These are phyloP conservation scores for Jackrogersella minutella DNA, from an alignment of 495 filamentous ascomycete genomes.

Conservation along the genomic window DNA sequence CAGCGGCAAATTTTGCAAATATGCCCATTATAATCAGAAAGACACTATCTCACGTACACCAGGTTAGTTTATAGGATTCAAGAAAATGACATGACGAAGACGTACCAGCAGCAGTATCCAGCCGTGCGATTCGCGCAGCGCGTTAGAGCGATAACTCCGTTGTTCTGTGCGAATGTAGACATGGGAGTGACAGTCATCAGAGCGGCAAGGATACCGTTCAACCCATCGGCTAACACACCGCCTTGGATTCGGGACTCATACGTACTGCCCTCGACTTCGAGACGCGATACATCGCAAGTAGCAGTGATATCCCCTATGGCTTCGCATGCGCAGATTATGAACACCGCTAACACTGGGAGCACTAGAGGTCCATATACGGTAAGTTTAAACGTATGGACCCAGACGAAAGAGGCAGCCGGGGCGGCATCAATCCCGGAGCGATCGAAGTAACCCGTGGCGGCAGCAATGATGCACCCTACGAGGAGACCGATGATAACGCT, in stretches of 20 bases:
- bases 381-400: slow-evolving; percentile 87
- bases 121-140: slow-evolving; percentile 89
- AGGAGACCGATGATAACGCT: slow-evolving; percentile 83
- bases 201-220: slow-evolving; percentile 81
- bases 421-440: slow-evolving; percentile 70
- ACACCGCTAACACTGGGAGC: slow-evolving; percentile 83
- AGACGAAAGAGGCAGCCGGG: slow-evolving; percentile 84
- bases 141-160: slow-evolving; percentile 89
- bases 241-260: slow-evolving; percentile 94
- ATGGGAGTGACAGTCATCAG: slow-evolving; percentile 87
- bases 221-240: slow-evolving; percentile 84
- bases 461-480: slow-evolving; percentile 87
- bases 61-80: slow-evolving; percentile 44
- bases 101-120: slow-evolving; percentile 71
- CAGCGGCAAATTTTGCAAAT: slow-evolving; percentile 92
- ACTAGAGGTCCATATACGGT: slow-evolving; percentile 84
- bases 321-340: slow-evolving; percentile 88
- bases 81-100: slow-evolving; percentile 1
- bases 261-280: slow-evolving; percentile 78
- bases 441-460: slow-evolving; percentile 84
- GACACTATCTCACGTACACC: slow-evolving; percentile 59
- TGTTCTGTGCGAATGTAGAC: slow-evolving; percentile 83
- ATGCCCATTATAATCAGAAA: slow-evolving; percentile 90
- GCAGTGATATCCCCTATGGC: slow-evolving; percentile 83
- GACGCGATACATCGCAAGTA: slow-evolving; percentile 81